phyloP scores from a whole-genome alignment of 768 basidiomycete species.

The Saitozyma sp. region DNA sequence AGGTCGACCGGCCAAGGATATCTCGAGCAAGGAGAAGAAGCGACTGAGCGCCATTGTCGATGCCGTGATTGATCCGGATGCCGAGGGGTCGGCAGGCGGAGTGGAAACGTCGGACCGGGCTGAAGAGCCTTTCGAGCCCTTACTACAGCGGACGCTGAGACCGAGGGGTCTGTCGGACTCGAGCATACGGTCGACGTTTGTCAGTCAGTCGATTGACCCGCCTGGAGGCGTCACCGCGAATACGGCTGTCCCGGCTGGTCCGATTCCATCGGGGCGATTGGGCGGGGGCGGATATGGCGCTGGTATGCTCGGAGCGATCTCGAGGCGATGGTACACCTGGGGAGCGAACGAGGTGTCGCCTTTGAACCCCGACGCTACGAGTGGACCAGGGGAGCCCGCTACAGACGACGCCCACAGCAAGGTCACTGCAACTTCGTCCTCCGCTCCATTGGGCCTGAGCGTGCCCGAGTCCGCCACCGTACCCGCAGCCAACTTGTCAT shows the following conservation, averaged over 20 bases:
- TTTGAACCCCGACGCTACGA: not conserved
- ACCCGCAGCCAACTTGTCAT: not conserved
- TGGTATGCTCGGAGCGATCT: not conserved
- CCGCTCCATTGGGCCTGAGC: not conserved
- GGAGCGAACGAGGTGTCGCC: not conserved
- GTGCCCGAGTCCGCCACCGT: not conserved
- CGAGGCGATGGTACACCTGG: slow-evolving; percentile 10
- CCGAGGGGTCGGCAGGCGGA: slow-evolving; percentile 45
- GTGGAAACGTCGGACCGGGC: slow-evolving; percentile 3
- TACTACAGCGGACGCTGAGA: slow-evolving; percentile 64
- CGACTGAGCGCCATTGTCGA: slow-evolving; percentile 57
- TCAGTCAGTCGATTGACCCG: slow-evolving; percentile 51
- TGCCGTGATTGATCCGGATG: slow-evolving; percentile 68
- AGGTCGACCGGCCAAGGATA: slow-evolving; percentile 3
- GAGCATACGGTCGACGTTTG: slow-evolving; percentile 83
- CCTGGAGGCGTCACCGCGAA: not conserved
- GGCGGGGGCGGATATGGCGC: slow-evolving; percentile 4
- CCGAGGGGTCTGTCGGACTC: slow-evolving; percentile 86
- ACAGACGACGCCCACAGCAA: not conserved
- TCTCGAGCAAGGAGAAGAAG: slow-evolving; percentile 16
- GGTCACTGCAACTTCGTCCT: not conserved
- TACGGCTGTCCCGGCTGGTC: not conserved
- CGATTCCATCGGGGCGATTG: not conserved
- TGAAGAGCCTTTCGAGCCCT: slow-evolving; percentile 47
- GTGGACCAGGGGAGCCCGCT: not conserved